Evolutionary conservation across 2,329 filamentous ascomycete species (phyloP).

Genomic region (Cladosporium sp.): DNA sequence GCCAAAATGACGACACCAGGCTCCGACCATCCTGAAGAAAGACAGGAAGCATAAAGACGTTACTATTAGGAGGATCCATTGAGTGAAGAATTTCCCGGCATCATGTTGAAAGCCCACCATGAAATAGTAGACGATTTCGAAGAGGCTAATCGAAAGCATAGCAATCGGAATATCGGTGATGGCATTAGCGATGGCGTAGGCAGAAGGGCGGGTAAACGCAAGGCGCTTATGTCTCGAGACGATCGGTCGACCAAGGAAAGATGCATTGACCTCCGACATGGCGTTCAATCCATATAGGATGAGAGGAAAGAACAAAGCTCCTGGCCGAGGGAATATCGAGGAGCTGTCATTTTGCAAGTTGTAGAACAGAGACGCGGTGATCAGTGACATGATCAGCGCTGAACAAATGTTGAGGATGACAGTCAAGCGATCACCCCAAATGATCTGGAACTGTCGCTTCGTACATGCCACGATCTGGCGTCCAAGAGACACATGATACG

Average conservation of each 20-base stretch:
- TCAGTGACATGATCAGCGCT: constrained; percentile 56
- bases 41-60: constrained; percentile 43
- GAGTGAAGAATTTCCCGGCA: constrained; percentile 59
- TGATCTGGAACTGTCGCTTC: constrained; percentile 60
- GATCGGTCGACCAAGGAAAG: constrained; percentile 47
- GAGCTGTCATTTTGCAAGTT: constrained; percentile 53
- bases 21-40: constrained; percentile 40
- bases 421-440: constrained; percentile 61
- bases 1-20: constrained; percentile 28
- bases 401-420: constrained; percentile 60
- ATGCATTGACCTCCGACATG: constrained; percentile 62
- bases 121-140: constrained; percentile 59
- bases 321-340: constrained; percentile 62
- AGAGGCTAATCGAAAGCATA: constrained; percentile 55
- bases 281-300: constrained; percentile 60
- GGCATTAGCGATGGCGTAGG: constrained; percentile 53
- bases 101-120: constrained; percentile 55
- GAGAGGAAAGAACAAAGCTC: constrained; percentile 61
- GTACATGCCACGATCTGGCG: constrained; percentile 61
- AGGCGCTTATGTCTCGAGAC: constrained; percentile 43
- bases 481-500: constrained; percentile 72
- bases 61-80: constrained; percentile 51
- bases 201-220: constrained; percentile 41
- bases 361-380: constrained; percentile 66
- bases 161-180: constrained; percentile 51